Conservation (phyloP, 257 asterid genomes). For the Solanum lignicaule region DNA sequence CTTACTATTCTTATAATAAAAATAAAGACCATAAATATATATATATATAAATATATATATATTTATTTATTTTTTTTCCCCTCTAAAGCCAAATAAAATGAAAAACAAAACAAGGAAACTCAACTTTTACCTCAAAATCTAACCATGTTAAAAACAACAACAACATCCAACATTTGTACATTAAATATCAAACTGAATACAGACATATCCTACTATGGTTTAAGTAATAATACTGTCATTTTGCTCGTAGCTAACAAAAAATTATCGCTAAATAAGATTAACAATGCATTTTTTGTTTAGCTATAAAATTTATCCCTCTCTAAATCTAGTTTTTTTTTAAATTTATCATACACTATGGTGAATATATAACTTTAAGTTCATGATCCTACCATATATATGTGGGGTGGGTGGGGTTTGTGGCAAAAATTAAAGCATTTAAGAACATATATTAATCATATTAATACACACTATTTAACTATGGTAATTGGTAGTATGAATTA, state of each 20-base stretch:
- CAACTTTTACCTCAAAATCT: neutral
- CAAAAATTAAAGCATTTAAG: too few relatives aligned
- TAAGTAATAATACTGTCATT: too few relatives aligned
- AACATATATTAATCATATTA: neutral
- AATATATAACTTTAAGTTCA: neutral
- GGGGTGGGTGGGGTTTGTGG: too few relatives aligned
- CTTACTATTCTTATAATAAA: neutral
- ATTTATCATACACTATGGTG: neutral
- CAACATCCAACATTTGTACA: too few relatives aligned
- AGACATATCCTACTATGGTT: neutral
- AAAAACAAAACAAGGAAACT: neutral
- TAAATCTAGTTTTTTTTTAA: neutral
- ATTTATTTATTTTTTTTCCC: too few relatives aligned
- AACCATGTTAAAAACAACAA: neutral
- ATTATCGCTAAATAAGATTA: accelerated
- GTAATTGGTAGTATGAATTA: slow-evolving; percentile 10
- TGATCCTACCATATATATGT: neutral
- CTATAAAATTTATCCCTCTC: too few relatives aligned
- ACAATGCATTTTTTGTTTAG: too few relatives aligned
- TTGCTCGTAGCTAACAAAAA: too few relatives aligned
- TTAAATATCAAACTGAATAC: slow-evolving; percentile 3
- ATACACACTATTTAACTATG: neutral
- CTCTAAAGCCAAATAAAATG: neutral
- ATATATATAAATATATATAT: too few relatives aligned
- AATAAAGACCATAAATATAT: neutral